phyloP scores from a whole-genome alignment of 2,329 filamentous ascomycete genomes.

The Xylariaceae sp. region DNA sequence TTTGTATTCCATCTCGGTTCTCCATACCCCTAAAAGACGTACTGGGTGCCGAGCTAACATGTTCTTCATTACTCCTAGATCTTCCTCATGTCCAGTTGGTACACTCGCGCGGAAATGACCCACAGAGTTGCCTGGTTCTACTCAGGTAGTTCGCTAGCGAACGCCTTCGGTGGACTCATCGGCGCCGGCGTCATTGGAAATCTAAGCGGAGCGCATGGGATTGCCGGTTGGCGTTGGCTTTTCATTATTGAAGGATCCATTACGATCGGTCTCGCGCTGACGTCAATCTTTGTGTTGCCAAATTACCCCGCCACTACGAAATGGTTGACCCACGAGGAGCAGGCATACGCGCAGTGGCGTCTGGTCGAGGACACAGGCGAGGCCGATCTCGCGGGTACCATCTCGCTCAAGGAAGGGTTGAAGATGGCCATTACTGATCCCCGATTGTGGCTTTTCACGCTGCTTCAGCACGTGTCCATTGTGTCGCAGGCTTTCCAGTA shows the following conservation, averaged over 20 bases:
- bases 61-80: conserved; percentile 26
- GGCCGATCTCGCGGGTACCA: conserved; percentile 37
- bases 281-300: conserved; percentile 40
- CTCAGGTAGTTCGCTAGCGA: conserved; percentile 43
- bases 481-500: conserved; percentile 58
- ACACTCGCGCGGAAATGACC: conserved; percentile 40
- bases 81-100: conserved; percentile 45
- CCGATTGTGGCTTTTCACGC: conserved; percentile 49
- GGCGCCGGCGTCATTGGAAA: conserved; percentile 46
- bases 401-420: conserved; percentile 41
- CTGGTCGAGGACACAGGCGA: conserved; percentile 47
- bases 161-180: conserved; percentile 48
- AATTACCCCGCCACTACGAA: conserved; percentile 51
- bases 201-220: conserved; percentile 36
- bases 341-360: conserved; percentile 49
- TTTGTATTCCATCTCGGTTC: not conserved
- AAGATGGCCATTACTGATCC: conserved; percentile 46
- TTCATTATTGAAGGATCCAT: conserved; percentile 41
- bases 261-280: conserved; percentile 35
- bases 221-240: conserved; percentile 38
- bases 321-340: conserved; percentile 50
- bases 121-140: conserved; percentile 46
- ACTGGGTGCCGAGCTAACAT: too few species aligned
- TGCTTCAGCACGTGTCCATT: conserved; percentile 50
- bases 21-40: too few species aligned